A percentile compares a stretch with the other conserved stretches of the same genome.
Conservation (phyloP, 176 grass and related monocot genomes). For the Canna indica region DNA sequence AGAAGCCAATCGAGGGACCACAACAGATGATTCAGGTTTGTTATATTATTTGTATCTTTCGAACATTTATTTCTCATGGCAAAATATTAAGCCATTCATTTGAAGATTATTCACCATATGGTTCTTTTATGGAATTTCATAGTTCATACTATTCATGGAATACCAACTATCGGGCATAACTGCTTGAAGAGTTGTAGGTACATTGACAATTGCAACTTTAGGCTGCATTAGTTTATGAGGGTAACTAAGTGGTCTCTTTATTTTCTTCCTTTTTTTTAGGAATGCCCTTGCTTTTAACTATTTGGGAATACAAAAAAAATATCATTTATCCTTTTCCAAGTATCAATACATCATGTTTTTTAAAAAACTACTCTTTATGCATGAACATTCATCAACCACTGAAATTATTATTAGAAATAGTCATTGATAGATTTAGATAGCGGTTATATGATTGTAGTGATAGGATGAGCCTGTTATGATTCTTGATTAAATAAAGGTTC, state of each 20-base stretch:
- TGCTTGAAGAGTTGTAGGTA: too few relatives aligned
- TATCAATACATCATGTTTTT: not conserved
- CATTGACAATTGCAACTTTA: too few relatives aligned
- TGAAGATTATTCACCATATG: not conserved
- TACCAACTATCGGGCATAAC: not conserved
- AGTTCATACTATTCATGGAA: not conserved
- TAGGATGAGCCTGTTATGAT: not conserved
- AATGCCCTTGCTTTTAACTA: not conserved
- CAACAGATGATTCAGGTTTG: conserved; percentile 98
- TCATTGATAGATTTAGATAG: not conserved
- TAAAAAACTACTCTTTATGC: not conserved
- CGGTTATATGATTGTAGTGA: too few relatives aligned
- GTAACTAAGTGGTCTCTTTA: too few relatives aligned
- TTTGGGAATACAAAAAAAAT: not conserved
- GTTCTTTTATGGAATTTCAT: not conserved
- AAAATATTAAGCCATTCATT: conserved; percentile 1
- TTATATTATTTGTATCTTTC: not conserved
- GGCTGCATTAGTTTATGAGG: too few relatives aligned
- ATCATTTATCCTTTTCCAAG: not conserved
- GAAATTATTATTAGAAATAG: not conserved
- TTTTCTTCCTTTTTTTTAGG: too few relatives aligned
- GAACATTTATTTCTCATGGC: too few relatives aligned
- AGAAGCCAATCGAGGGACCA: conserved; percentile 84
- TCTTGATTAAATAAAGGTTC: not conserved
- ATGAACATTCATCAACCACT: not conserved